Evolutionary conservation across 306 rosid species (phyloP).

Genomic region (Glycine tomentella): DNA sequence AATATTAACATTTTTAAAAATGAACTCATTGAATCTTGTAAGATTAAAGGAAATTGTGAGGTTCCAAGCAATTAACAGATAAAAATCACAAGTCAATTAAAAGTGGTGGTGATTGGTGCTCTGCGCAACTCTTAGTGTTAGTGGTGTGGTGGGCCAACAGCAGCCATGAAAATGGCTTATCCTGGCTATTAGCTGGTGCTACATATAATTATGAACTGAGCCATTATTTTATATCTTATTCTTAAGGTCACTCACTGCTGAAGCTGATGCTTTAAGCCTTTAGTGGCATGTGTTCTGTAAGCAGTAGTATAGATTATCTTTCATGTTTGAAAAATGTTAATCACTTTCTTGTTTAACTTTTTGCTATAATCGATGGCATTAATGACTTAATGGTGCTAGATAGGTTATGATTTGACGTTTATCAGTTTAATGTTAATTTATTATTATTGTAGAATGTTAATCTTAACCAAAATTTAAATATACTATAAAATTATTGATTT

Average conservation of each 20-base stretch:
- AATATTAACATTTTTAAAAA: no score
- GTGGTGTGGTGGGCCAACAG: no score
- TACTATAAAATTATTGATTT: not conserved
- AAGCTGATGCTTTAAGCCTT: not conserved
- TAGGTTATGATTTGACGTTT: not conserved
- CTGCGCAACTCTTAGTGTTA: no score
- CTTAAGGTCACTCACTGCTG: conserved; percentile 25
- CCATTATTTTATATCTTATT: not conserved
- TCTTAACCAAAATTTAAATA: no score
- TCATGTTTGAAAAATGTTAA: conserved; percentile 17
- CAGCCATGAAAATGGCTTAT: conserved; percentile 39
- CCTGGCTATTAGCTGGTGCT: conserved; percentile 7
- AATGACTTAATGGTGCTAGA: not conserved
- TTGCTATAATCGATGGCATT: not conserved
- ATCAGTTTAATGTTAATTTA: not conserved
- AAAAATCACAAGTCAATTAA: not conserved
- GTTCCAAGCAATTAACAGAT: conserved; percentile 20
- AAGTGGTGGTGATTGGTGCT: not conserved
- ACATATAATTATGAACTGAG: not conserved
- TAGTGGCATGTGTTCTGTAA: not conserved
- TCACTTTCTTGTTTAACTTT: conserved; percentile 3
- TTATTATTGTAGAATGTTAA: not conserved
- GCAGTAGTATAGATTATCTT: conserved; percentile 15
- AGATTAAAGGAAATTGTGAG: not conserved
- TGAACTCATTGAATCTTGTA: no score